These are phyloP conservation scores for Trichoderma oligosporum DNA, from an alignment of 2,329 filamentous ascomycete genomes.

Conservation along the genomic window DNA sequence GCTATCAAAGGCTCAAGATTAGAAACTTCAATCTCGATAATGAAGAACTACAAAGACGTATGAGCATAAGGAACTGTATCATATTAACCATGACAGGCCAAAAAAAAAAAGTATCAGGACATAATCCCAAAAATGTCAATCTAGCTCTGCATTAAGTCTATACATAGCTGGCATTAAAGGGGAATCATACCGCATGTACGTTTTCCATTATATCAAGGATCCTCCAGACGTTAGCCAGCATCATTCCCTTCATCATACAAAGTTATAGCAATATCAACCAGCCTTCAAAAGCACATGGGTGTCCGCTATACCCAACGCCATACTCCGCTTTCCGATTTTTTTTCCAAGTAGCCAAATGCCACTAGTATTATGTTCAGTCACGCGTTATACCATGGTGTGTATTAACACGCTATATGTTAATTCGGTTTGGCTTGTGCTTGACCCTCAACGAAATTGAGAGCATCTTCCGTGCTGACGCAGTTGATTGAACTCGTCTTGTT, in stretches of 20 bases:
- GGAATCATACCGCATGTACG: neutral
- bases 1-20: neutral
- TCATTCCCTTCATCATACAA: constrained; percentile 12
- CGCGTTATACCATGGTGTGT: neutral
- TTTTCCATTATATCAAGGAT: neutral
- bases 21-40: neutral
- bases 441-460: constrained; percentile 90
- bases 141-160: neutral
- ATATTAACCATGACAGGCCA: neutral
- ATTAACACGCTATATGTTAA: neutral
- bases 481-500: constrained; percentile 95
- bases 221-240: neutral
- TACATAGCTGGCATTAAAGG: neutral
- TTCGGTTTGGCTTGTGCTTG: constrained; percentile 48
- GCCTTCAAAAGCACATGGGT: constrained; percentile 13
- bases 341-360: constrained; percentile 6
- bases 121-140: neutral
- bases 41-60: neutral
- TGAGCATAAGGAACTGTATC: neutral
- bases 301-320: constrained; percentile 17
- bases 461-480: constrained; percentile 81
- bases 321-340: constrained; percentile 18
- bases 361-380: neutral
- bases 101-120: neutral
- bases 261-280: constrained; percentile 9